Base-by-base conservation (phyloP, 352 stramenopile species). In the Thalassiosira mediterranea region DNA sequence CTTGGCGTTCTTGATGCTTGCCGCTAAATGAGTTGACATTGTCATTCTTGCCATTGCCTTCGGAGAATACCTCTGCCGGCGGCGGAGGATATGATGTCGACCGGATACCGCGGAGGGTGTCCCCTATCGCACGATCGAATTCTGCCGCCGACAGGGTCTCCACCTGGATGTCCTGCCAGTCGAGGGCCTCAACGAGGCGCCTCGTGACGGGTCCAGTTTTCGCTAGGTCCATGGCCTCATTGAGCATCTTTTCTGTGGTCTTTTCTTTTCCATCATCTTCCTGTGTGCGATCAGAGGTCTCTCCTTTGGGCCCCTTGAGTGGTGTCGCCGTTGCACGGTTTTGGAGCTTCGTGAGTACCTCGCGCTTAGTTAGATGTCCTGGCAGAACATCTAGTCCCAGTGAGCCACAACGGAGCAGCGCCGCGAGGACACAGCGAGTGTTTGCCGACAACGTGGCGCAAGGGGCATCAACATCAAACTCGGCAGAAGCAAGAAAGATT, bases 181-280 rank as follows among this genome's bases (percentile, higher is more conserved):
- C 80, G 63, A 93, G 82, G 26, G 80, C 84, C 47, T 88, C 72
- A 56, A 91, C 72, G 38, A 93, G 65, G 46, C 72, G 32, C 46
- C 48, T 70, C 38, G 87, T 93, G 0, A 82, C 61, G 25, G 34
- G 40, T 13, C 76, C 76, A 47, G 90, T 69, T 23, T 76, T 51
- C 0, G 79, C 60, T 46, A 64, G 42, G 19, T 81, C 47, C 25
- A 84, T 75, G 10, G 61, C 65, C 57, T 48, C 37, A 44, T 32
- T 31, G 29, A 81, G 42, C 10, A 88, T 58, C 37, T 44, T 44
- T n/a, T 44, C 37, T n/a, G n/a, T n/a, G n/a, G n/a, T n/a, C n/a
- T n/a, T n/a, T n/a, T n/a, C n/a, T n/a, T n/a, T n/a, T n/a, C n/a
- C n/a, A 10, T 15, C n/a, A n/a, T 44, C 37, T 10, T n/a, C n/a